Conservation (phyloP, 805 yeast species). For the Metschnikowia kunwiensis region DNA sequence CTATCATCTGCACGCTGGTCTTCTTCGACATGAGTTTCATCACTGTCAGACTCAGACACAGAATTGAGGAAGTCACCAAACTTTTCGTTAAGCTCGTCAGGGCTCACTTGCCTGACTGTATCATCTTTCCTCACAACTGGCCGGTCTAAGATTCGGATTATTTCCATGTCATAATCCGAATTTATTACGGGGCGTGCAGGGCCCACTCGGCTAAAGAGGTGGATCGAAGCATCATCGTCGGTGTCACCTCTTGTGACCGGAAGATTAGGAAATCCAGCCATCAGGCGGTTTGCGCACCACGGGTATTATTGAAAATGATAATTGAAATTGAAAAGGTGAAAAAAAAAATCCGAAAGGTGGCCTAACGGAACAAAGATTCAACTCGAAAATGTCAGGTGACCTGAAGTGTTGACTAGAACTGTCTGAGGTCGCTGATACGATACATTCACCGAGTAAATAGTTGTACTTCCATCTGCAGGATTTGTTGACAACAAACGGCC, state of each 20-base stretch:
- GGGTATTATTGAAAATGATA: too few relatives aligned
- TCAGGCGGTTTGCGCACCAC: too few relatives aligned
- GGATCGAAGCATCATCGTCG: constrained; percentile 43
- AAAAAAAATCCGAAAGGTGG: too few relatives aligned
- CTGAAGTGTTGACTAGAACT: too few relatives aligned
- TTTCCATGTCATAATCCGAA: constrained; percentile 13
- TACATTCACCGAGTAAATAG: too few relatives aligned
- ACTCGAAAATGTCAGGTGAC: too few relatives aligned
- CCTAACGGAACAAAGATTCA: too few relatives aligned
- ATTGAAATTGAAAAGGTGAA: too few relatives aligned
- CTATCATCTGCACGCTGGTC: too few relatives aligned
- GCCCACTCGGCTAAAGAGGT: constrained; percentile 35
- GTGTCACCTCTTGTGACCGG: constrained; percentile 39
- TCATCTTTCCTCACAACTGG: neutral
- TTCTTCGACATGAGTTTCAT: constrained; percentile 4
- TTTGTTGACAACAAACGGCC: too few relatives aligned
- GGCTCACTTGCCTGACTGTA: neutral
- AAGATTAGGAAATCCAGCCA: constrained; percentile 32
- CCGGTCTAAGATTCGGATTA: constrained; percentile 11
- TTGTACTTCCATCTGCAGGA: too few relatives aligned
- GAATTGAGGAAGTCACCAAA: constrained; percentile 18
- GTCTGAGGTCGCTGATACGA: too few relatives aligned
- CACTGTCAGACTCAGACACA: constrained; percentile 13
- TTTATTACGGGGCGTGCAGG: constrained; percentile 34
- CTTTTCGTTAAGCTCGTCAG: constrained; percentile 14